Base-by-base conservation (phyloP, 164 flowering plant genomes). In the Santalum album region DNA sequence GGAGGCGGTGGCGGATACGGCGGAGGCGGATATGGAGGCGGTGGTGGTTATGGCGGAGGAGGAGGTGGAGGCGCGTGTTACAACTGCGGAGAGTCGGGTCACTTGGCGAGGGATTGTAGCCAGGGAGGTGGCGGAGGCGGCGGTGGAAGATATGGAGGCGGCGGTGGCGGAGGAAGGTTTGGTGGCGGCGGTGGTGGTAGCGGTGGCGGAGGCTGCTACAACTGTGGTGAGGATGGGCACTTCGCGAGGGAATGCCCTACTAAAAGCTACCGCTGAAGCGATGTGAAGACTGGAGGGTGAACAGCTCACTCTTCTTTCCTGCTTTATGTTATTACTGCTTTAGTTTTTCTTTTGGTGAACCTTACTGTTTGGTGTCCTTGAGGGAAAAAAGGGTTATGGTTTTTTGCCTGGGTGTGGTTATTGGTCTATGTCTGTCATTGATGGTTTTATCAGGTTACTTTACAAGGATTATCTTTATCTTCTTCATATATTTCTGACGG, bases 201-300 rank as follows among this genome's bases (percentile, higher is more conserved):
- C 7, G 75, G 75, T 2, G 65, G 72, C 10, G 64, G 72, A 0
- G 61, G 64, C 12, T 75, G 87, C 52, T 78, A 61, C 54, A 60
- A 58, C 26, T 79, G 83, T 27, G 87, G 87, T 0, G 77, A 66
- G 50, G 27, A 24, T 1, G 81, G 83, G 0, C 83, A 81, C 38
- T 59, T 84, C 25, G 79, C 90, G 2, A 60, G 90, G 38, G 86
- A 83, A 11, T 80, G 90, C 55, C 64, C 77, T 10, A 58, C 4
- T 4, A 9, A 9, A 4, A 29, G 34, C 34, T 3, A 29, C 34
- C 34, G 34, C 34, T 29, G 34, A 29, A 29, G 9, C 34, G 4
- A 3, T 4, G 34, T 9, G 14, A 16, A 38, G 9, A 15, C 2
- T 38, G 42, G 42, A 38, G 42, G 42, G 42, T 38, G 17, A 15